These are phyloP conservation scores for Coemansia sp. DNA, from an alignment of 371 early-diverging fungal genomes.

Conservation along the genomic window DNA sequence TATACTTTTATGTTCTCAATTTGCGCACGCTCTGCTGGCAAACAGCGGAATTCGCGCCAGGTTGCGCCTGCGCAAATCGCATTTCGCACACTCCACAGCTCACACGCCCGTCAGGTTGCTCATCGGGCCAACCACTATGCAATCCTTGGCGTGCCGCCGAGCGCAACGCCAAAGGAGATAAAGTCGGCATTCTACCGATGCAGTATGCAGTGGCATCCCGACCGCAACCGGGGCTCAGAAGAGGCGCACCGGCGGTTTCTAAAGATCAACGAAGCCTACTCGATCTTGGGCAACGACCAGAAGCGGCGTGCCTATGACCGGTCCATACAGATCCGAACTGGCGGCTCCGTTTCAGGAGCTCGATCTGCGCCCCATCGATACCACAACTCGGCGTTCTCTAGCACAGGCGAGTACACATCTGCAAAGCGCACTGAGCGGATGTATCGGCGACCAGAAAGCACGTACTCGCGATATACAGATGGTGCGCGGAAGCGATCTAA, in stretches of 20 bases:
- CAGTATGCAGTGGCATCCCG: slow-evolving; percentile 87
- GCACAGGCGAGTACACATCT: slow-evolving; percentile 39
- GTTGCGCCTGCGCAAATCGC: neutral
- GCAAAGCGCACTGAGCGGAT: slow-evolving; percentile 6
- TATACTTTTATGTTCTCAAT: slow-evolving; percentile 2
- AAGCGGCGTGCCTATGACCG: slow-evolving; percentile 79
- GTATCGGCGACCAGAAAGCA: slow-evolving; percentile 22
- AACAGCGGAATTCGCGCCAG: neutral
- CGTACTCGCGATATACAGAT: slow-evolving; percentile 17
- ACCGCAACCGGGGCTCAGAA: slow-evolving; percentile 66
- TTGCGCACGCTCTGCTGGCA: neutral
- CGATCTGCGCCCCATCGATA: slow-evolving; percentile 8
- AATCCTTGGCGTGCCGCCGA: slow-evolving; percentile 54
- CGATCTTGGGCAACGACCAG: slow-evolving; percentile 69
- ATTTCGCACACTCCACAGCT: slow-evolving; percentile 17
- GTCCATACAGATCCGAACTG: slow-evolving; percentile 19
- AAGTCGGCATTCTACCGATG: slow-evolving; percentile 80
- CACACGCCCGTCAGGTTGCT: slow-evolving; percentile 2
- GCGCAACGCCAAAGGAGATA: slow-evolving; percentile 64
- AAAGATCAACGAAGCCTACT: slow-evolving; percentile 84
- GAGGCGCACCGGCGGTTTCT: slow-evolving; percentile 71
- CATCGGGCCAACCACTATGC: slow-evolving; percentile 57
- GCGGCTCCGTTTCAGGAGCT: slow-evolving; percentile 2
- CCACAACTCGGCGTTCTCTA: slow-evolving; percentile 39
- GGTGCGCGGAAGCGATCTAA: slow-evolving; percentile 19